Evolutionary conservation across 164 flowering plant species (phyloP).

Genomic region (Magnolia kwangsiensis): DNA sequence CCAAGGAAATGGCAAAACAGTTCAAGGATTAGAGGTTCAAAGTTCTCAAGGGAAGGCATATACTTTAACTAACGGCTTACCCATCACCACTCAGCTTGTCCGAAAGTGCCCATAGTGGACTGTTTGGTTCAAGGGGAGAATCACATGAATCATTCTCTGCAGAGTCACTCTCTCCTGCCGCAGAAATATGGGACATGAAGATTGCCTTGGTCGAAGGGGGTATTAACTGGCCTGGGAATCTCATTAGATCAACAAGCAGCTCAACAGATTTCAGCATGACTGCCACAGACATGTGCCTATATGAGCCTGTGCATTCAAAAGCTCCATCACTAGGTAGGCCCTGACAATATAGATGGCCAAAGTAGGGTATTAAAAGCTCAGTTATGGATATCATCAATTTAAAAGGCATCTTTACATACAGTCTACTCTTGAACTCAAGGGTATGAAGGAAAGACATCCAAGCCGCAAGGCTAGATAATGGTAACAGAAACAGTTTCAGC

Average conservation of each 20-base stretch:
- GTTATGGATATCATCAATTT: background rate
- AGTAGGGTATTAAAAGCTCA: background rate
- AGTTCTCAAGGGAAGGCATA: background rate
- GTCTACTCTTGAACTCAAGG: too few relatives aligned
- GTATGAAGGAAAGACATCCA: background rate
- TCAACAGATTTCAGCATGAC: conserved; percentile 85
- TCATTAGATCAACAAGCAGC: conserved; percentile 89
- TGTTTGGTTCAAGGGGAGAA: conserved; percentile 97
- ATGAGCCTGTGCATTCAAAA: conserved; percentile 62
- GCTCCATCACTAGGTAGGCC: conserved; percentile 81
- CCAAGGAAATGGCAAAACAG: background rate
- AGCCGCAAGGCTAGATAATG: background rate
- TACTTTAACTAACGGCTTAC: conserved; percentile 27
- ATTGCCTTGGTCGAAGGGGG: conserved; percentile 83
- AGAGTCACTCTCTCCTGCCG: conserved; percentile 96
- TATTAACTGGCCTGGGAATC: conserved; percentile 89
- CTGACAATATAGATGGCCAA: conserved; percentile 29
- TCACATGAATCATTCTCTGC: conserved; percentile 99
- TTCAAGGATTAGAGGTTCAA: background rate
- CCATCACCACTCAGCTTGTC: conserved; percentile 71
- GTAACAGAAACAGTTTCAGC: background rate
- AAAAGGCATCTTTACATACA: background rate
- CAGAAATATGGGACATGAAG: conserved; percentile 79
- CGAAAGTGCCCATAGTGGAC: conserved; percentile 82
- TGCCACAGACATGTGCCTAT: conserved; percentile 87